Base-by-base conservation (phyloP, 169 alveolate genomes). In the Eimeria falciformis region DNA sequence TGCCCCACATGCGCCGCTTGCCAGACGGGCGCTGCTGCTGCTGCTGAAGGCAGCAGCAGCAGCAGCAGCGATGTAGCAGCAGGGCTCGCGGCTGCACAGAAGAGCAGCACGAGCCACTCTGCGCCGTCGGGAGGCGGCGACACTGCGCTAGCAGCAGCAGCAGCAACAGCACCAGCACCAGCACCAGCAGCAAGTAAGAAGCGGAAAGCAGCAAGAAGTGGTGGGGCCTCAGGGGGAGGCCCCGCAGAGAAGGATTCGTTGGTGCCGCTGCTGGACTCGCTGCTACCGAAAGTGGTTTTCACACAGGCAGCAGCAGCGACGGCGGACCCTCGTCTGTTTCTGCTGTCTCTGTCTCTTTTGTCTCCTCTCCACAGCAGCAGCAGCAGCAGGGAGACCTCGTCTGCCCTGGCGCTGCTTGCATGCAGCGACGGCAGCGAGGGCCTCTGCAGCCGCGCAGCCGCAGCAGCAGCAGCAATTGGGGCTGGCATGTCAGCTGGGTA, bases 311-410 rank as follows among this genome's bases (percentile, higher is more conserved):
- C 58, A 25, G 90, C 90, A 3, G 90, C 90, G 29, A 43, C 85
- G 0, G 92, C 92, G 25, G 92, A 86, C 23, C 92, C 92, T 7
- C 84, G 78, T 21, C 75, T 86, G 46, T 86, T 86, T 46, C 58
- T 86, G 62, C 85, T 69, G 84, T 86, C 84, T 27, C 65, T 71
- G 37, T 46, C 62, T 14, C 14, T 50, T 14, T 50, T 50, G 62
- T 11, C 62, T 50, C 62, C 62, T 14, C 7, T 7, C 62, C 62
- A 50, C n/a, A 50, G 62, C n/a, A 50, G 62, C 62, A 50, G 62
- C 62, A 50, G 62, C 62, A 50, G 62, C 62, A 50, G 62, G 14
- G 62, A 50, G 62, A 14, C n/a, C 62, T 14, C 62, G 14, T 7
- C 14, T 7, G 62, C 56, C 29, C 23, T 14, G 73, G 25, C 37